phyloP scores from a whole-genome alignment of 352 stramenopile genomes.

The Globisporangium yorkense region DNA sequence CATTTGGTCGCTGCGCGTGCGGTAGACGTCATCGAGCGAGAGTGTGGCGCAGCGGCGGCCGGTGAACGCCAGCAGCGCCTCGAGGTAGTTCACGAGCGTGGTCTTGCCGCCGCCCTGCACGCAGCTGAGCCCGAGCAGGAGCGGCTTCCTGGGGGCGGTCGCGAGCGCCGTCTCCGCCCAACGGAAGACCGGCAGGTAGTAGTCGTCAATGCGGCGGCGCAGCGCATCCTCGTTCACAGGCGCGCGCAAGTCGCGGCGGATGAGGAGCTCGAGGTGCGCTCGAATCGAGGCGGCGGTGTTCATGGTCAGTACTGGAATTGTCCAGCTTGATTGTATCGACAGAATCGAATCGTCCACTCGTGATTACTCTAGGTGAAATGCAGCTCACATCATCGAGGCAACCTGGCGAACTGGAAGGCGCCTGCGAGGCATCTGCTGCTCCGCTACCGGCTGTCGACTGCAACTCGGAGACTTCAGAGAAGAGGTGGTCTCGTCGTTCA shows the following conservation, averaged over 20 bases:
- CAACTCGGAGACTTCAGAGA: not conserved
- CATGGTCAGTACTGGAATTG: not conserved
- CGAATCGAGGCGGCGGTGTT: conserved; percentile 14
- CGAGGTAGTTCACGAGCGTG: conserved; percentile 64
- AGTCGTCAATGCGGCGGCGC: conserved; percentile 52
- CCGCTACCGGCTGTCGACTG: not conserved
- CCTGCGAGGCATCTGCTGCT: not conserved
- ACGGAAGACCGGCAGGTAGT: conserved; percentile 72
- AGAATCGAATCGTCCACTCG: not conserved
- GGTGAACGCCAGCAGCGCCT: conserved; percentile 42
- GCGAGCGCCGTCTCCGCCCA: conserved; percentile 43
- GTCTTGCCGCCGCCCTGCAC: conserved; percentile 85
- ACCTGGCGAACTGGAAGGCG: not conserved
- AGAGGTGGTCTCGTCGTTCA: not conserved
- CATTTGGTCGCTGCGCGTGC: conserved; percentile 56
- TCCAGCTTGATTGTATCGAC: not conserved
- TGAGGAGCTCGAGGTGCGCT: conserved; percentile 45
- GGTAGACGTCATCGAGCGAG: conserved; percentile 84
- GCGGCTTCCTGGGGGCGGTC: not conserved
- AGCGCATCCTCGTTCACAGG: conserved; percentile 28
- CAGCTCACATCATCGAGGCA: not conserved
- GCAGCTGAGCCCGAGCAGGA: conserved; percentile 77
- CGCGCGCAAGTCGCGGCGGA: conserved; percentile 37
- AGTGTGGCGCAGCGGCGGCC: conserved; percentile 67
- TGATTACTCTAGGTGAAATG: not conserved